Percentiles rank a stretch among this genome's conserved stretches.
Conservation (phyloP, 1,284 basidiomycete species). For the Naganishia liquefaciens region DNA sequence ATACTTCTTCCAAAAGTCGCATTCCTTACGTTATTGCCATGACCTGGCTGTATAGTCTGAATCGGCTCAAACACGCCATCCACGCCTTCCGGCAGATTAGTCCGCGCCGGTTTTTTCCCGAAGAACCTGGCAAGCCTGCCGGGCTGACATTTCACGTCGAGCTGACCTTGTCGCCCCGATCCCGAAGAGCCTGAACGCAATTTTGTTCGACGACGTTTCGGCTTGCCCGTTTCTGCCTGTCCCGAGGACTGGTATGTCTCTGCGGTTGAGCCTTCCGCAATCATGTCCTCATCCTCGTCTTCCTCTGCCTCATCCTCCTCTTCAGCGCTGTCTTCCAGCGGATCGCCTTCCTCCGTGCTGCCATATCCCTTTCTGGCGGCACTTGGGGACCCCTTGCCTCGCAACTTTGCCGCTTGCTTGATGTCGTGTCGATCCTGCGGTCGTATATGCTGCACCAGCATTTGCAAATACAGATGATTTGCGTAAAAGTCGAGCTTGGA, state of each 20-base stretch:
- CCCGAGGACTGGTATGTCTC: conserved; percentile 21
- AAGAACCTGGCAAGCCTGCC: conserved; percentile 16
- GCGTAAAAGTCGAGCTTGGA: conserved; percentile 54
- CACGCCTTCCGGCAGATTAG: conserved; percentile 47
- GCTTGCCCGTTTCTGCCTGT: conserved; percentile 9
- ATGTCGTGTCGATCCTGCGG: conserved; percentile 33
- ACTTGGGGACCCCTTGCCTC: neutral
- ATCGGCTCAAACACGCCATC: conserved; percentile 52
- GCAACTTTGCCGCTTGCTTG: conserved; percentile 12
- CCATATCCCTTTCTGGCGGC: conserved; percentile 1
- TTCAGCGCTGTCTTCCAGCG: neutral
- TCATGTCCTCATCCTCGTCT: neutral
- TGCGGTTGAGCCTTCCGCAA: neutral
- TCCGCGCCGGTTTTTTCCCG: conserved; percentile 1
- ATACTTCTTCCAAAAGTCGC: neutral
- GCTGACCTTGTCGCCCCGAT: neutral
- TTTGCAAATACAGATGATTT: conserved; percentile 52
- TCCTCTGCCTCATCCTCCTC: conserved; percentile 1
- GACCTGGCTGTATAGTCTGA: conserved; percentile 17
- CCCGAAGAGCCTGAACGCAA: neutral
- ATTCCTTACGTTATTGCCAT: conserved; percentile 25
- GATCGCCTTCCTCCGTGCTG: conserved; percentile 4
- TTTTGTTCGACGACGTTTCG: neutral
- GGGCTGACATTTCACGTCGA: neutral
- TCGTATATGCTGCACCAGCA: conserved; percentile 51